Conservation (phyloP, 2,329 filamentous ascomycete species). For the Dryadomyces sulphureus region DNA sequence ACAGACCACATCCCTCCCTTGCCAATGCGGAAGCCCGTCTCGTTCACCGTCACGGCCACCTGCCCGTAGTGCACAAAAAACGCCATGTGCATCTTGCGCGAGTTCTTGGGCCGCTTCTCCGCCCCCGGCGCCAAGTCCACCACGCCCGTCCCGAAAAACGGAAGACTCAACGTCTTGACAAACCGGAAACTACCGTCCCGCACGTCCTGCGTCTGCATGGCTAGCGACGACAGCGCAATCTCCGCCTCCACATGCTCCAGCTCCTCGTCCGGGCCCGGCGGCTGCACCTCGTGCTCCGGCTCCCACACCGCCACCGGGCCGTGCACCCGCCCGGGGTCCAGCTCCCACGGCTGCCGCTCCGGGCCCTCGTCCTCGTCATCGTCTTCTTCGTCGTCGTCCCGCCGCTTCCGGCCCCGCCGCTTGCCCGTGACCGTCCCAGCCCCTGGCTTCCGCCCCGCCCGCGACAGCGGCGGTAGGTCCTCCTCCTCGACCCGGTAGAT, state of each 20-base stretch:
- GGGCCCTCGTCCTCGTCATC: slow-evolving; percentile 26
- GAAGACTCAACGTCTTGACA: slow-evolving; percentile 69
- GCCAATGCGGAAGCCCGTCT: slow-evolving; percentile 64
- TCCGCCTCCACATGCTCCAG: slow-evolving; percentile 39
- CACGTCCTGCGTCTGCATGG: slow-evolving; percentile 43
- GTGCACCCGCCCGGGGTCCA: slow-evolving; percentile 45
- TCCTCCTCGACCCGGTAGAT: slow-evolving; percentile 61
- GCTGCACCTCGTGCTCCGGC: slow-evolving; percentile 36
- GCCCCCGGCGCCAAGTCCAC: slow-evolving; percentile 76
- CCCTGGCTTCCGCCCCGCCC: slow-evolving; percentile 7
- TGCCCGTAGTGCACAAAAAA: slow-evolving; percentile 82
- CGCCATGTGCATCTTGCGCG: slow-evolving; percentile 89
- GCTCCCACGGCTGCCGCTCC: slow-evolving; percentile 56
- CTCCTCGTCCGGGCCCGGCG: slow-evolving; percentile 39
- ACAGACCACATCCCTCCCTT: slow-evolving; percentile 90
- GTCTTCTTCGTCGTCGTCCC: slow-evolving; percentile 18
- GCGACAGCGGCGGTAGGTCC: slow-evolving; percentile 22
- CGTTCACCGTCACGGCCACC: slow-evolving; percentile 64
- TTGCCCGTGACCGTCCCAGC: neutral
- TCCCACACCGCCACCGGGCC: slow-evolving; percentile 53
- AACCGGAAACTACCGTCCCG: slow-evolving; percentile 65
- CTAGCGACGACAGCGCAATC: slow-evolving; percentile 39
- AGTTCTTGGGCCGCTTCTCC: slow-evolving; percentile 82
- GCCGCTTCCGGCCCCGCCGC: slow-evolving; percentile 14
- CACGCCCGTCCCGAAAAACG: slow-evolving; percentile 80